Percentiles rank a stretch among this genome's conserved stretches.
phyloP scores from a whole-genome alignment of 1,284 basidiomycete species.

The Ustilago tritici region DNA sequence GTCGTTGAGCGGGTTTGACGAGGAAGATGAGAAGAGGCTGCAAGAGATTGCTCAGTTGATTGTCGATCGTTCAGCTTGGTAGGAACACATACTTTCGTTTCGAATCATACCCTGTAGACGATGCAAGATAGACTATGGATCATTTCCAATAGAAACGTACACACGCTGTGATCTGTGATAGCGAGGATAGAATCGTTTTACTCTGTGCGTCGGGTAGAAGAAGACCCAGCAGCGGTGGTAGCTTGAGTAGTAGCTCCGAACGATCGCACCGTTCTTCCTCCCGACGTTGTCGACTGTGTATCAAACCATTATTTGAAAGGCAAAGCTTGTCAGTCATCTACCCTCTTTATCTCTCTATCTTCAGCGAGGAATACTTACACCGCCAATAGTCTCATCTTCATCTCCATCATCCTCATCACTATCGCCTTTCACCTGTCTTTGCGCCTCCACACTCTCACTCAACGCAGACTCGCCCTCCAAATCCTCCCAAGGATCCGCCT shows the following conservation, averaged over 20 bases:
- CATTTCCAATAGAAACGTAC: not conserved
- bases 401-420: slow-evolving; percentile 21
- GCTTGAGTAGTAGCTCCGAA: slow-evolving; percentile 48
- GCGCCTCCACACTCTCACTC: slow-evolving; percentile 4
- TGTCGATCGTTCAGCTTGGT: slow-evolving; percentile 52
- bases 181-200: not conserved
- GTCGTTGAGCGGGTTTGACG: slow-evolving; percentile 65
- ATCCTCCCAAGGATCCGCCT: slow-evolving; percentile 48
- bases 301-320: not conserved
- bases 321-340: not conserved
- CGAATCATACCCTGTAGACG: slow-evolving; percentile 12
- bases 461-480: slow-evolving; percentile 20
- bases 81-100: not conserved
- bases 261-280: slow-evolving; percentile 28
- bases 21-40: slow-evolving; percentile 67
- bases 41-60: slow-evolving; percentile 62
- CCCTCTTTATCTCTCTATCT: not conserved
- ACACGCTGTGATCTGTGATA: not conserved
- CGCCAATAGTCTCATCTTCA: slow-evolving; percentile 31
- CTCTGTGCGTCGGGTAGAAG: slow-evolving; percentile 14
- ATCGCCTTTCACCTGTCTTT: not conserved
- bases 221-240: slow-evolving; percentile 26
- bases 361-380: slow-evolving; percentile 14
- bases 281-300: slow-evolving; percentile 38
- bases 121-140: slow-evolving; percentile 1